Conservation (phyloP, 2,329 filamentous ascomycete species). For the Fusarium sp. region DNA sequence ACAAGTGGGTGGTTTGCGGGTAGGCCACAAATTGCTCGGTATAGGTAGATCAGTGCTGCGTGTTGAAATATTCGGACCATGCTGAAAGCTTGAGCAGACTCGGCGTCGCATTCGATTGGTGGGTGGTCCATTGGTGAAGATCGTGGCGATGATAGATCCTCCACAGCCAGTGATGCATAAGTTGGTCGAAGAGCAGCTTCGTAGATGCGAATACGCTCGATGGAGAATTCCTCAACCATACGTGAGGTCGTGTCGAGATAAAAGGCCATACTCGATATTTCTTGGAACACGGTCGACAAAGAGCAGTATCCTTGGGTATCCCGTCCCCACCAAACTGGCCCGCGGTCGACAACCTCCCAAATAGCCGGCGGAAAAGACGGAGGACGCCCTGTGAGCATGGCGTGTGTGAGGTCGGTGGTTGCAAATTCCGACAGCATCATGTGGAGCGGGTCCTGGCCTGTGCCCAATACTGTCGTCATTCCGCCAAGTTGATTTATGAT, state of each 20-base stretch:
- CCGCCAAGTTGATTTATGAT: constrained; percentile 53
- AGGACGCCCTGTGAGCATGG: constrained; percentile 55
- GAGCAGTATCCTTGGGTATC: constrained; percentile 54
- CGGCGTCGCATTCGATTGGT: constrained; percentile 40
- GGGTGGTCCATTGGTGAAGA: constrained; percentile 4
- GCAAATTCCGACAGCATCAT: constrained; percentile 60
- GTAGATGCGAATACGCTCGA: constrained; percentile 48
- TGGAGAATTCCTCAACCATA: constrained; percentile 46
- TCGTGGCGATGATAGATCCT: constrained; percentile 31
- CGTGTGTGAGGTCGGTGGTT: constrained; percentile 59
- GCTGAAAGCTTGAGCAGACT: constrained; percentile 53
- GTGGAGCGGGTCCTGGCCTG: constrained; percentile 50
- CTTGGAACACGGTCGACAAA: constrained; percentile 53
- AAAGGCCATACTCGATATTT: constrained; percentile 50
- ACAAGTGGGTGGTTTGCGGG: constrained; percentile 56
- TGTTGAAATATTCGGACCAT: constrained; percentile 58
- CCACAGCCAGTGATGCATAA: constrained; percentile 47
- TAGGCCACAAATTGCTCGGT: constrained; percentile 58
- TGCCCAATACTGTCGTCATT: constrained; percentile 43
- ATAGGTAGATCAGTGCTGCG: constrained; percentile 58
- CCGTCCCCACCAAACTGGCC: constrained; percentile 59
- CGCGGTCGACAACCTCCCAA: constrained; percentile 57
- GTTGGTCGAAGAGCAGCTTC: constrained; percentile 47
- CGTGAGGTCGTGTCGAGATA: constrained; percentile 44
- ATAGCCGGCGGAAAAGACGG: constrained; percentile 55